A percentile compares a stretch with the other conserved stretches of the same genome.
Evolutionary conservation across 208 protist genomes (phyloP).

Genomic region (Phytomonas sp.): DNA sequence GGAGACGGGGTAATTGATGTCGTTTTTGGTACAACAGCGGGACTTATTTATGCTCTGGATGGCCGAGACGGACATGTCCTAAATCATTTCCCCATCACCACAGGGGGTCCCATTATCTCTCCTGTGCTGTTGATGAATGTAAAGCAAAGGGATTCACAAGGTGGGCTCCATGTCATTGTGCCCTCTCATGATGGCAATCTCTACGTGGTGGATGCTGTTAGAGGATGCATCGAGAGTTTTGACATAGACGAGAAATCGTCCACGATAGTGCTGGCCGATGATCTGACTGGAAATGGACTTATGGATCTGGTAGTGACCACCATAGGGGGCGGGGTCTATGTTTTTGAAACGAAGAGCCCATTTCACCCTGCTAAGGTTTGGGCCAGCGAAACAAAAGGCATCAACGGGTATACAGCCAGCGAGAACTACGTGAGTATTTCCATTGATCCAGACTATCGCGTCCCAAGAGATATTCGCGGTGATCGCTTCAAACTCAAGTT

Average conservation of each 20-base stretch:
- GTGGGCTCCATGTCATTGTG: slow-evolving; percentile 69
- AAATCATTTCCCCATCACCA: slow-evolving; percentile 63
- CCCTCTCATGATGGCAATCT: slow-evolving; percentile 84
- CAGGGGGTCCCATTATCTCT: slow-evolving; percentile 63
- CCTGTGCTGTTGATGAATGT: slow-evolving; percentile 40
- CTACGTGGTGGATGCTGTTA: slow-evolving; percentile 71
- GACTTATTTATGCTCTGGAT: slow-evolving; percentile 77
- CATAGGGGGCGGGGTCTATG: slow-evolving; percentile 79
- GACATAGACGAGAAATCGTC: slow-evolving; percentile 89
- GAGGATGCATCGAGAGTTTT: slow-evolving; percentile 77
- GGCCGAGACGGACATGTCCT: slow-evolving; percentile 51
- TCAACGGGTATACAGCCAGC: slow-evolving; percentile 72
- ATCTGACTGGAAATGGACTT: slow-evolving; percentile 85
- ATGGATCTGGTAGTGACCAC: slow-evolving; percentile 87
- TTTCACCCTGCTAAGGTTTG: slow-evolving; percentile 79
- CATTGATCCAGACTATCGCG: slow-evolving; percentile 47
- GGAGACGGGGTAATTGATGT: slow-evolving; percentile 84
- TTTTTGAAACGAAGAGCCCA: slow-evolving; percentile 56
- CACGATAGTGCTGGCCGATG: slow-evolving; percentile 84
- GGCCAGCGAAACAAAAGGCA: slow-evolving; percentile 54
- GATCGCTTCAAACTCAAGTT: slow-evolving; percentile 61
- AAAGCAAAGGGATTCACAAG: neutral
- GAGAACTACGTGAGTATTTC: slow-evolving; percentile 65
- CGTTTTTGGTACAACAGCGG: slow-evolving; percentile 69
- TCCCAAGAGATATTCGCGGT: slow-evolving; percentile 52